These are phyloP conservation scores for Cynara cardunculus DNA, from an alignment of 129 eudicot genomes.

Conservation along the genomic window DNA sequence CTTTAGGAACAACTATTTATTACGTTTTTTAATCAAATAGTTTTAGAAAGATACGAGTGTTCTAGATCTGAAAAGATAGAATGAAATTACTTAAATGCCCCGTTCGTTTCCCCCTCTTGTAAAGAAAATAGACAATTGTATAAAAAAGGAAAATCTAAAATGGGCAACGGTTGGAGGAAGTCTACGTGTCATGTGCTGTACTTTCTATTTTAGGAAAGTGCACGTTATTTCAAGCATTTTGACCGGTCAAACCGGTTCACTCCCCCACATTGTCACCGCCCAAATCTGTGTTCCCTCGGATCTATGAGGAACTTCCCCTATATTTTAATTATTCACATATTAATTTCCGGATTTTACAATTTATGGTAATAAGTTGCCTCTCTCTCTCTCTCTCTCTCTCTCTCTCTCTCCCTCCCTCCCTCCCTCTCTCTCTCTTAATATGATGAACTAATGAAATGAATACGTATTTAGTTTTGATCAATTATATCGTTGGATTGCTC, in stretches of 20 bases:
- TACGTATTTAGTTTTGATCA: too few relatives aligned
- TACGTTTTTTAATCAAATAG: background rate
- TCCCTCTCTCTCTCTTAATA: too few relatives aligned
- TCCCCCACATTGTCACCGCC: conserved; percentile 17
- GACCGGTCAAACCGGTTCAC: conserved; percentile 18
- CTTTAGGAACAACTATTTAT: too few relatives aligned
- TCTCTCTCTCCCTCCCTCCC: too few relatives aligned
- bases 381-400: too few relatives aligned
- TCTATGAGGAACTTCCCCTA: conserved; percentile 5
- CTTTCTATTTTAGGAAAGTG: conserved; percentile 14
- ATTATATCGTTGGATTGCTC: too few relatives aligned
- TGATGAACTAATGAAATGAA: too few relatives aligned
- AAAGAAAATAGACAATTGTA: background rate
- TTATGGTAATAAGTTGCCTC: too few relatives aligned
- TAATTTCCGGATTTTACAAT: too few relatives aligned
- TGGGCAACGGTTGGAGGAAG: background rate
- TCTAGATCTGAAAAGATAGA: background rate
- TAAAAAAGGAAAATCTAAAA: background rate
- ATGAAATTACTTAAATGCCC: background rate
- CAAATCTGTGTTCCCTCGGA: conserved; percentile 4
- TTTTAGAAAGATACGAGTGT: too few relatives aligned
- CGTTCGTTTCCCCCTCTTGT: background rate
- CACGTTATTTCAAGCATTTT: conserved; percentile 14
- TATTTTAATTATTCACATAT: background rate
- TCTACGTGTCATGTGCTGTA: conserved; percentile 20